Percentiles rank a stretch among this genome's conserved stretches.
Conservation (phyloP, 2,329 filamentous ascomycete species). For the Hymenotorrendiella dingleyae region DNA sequence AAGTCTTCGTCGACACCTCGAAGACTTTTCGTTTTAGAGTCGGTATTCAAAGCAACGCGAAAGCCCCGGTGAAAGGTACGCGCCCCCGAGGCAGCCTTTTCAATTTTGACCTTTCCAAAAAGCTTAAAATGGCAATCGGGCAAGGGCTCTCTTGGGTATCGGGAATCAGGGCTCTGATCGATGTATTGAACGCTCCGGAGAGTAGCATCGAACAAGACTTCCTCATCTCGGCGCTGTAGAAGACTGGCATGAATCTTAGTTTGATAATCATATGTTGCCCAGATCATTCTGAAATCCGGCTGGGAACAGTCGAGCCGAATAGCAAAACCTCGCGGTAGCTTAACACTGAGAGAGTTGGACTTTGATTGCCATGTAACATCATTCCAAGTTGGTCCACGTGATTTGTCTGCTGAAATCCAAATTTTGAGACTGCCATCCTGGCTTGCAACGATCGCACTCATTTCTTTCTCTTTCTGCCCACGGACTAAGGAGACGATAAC, state of each 20-base stretch:
- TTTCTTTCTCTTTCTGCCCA: conserved; percentile 59
- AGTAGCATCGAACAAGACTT: conserved; percentile 60
- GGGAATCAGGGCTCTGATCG: conserved; percentile 62
- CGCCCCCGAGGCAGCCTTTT: conserved; percentile 66
- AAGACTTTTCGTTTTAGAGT: conserved; percentile 68
- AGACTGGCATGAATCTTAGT: conserved; percentile 68
- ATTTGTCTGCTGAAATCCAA: conserved; percentile 62
- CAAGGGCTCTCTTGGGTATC: conserved; percentile 71
- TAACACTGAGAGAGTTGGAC: conserved; percentile 58
- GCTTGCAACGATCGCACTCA: conserved; percentile 70
- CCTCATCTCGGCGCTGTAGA: conserved; percentile 63
- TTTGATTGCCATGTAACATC: conserved; percentile 75
- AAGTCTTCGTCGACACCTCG: conserved; percentile 70
- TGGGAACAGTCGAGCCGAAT: conserved; percentile 66
- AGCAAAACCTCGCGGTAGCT: conserved; percentile 69
- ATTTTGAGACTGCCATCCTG: conserved; percentile 75
- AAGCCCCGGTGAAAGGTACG: conserved; percentile 73
- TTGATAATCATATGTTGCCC: conserved; percentile 81
- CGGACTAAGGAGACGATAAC: conserved; percentile 73
- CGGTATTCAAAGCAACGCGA: conserved; percentile 72
- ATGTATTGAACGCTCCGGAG: conserved; percentile 76
- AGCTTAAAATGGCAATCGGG: conserved; percentile 66
- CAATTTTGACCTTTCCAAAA: conserved; percentile 65
- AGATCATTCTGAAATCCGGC: conserved; percentile 71
- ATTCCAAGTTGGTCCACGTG: conserved; percentile 68